Conservation (phyloP, 2,329 filamentous ascomycete genomes). For the Aplosporella prunicola region DNA sequence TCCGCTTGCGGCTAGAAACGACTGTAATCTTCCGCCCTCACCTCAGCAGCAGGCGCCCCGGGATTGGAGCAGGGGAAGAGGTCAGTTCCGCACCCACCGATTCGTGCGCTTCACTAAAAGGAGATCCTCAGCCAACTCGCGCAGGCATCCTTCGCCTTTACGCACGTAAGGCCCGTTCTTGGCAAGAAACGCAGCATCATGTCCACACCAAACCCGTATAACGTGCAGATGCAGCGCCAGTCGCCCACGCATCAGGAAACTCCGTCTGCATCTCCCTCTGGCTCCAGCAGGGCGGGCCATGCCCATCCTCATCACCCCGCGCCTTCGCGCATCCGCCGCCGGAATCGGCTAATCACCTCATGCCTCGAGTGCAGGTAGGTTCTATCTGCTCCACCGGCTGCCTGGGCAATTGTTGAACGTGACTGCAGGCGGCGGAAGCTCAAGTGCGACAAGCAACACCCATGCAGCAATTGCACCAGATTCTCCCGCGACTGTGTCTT, state of each 20-base stretch:
- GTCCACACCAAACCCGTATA: constrained; percentile 8
- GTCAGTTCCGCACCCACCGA: too few species aligned
- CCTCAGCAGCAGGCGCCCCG: too few species aligned
- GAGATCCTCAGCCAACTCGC: too few species aligned
- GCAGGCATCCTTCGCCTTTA: too few species aligned
- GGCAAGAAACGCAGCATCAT: constrained; percentile 2
- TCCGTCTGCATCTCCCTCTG: background rate
- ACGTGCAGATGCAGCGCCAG: constrained; percentile 3
- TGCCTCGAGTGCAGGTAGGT: constrained; percentile 25
- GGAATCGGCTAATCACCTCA: constrained; percentile 30
- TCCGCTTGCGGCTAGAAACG: too few species aligned
- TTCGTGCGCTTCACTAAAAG: too few species aligned
- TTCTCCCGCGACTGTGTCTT: constrained; percentile 50
- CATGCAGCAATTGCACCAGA: constrained; percentile 58
- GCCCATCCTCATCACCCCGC: constrained; percentile 5
- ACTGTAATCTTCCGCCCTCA: too few species aligned
- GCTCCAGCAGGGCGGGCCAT: constrained; percentile 3
- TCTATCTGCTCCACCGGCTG: background rate
- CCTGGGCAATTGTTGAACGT: constrained; percentile 36
- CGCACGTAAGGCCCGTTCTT: constrained; percentile 9
- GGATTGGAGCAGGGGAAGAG: too few species aligned
- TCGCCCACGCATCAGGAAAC: constrained; percentile 1
- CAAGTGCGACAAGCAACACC: constrained; percentile 65
- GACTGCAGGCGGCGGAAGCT: constrained; percentile 59
- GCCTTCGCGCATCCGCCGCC: constrained; percentile 22